Evolutionary conservation across 176 grass and related monocot species (phyloP), one percentile per base, ranked within the genome.

Genomic region (Lolium rigidum): DNA sequence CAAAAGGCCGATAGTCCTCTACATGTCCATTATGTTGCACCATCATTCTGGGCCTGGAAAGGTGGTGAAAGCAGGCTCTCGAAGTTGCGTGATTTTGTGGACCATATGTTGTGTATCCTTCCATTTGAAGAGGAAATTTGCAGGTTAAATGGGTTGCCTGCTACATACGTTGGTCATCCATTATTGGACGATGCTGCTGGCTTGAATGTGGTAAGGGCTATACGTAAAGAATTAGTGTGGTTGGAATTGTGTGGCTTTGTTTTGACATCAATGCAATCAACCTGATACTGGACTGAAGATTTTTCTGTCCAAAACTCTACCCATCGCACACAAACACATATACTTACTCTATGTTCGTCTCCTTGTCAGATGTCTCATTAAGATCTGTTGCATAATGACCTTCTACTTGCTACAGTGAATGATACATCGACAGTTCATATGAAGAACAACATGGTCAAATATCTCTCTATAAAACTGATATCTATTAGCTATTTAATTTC

Each of bases 11-110:
- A 38, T 21, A 66, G 20, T 49, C 90, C 93, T 90, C 54, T 95
- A 58, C 90, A 94, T 90, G 74, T 98, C 78, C 96, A 98, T 84
- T 98, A 98, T 86, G 93, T 95, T 79, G 92, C 96, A 31, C 96
- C 96, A 1, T 95, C 96, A 87, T 98, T 98, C 85, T 98, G 93
- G 96, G 96, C 96, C 74, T 98, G 93, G 96, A 98, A 95, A 92
- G 88, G 84, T 26, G 93, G 96, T 83, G 96, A 98, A 94, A 88
- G 83, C 31, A 95, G 96, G 84, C 91, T 98, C 46, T 75, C 62
- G 25, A 81, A 84, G 41, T 78, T 98, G 74, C 37, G 35, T 47
- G 52, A 61, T 80, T 94, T 95, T 79, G 88, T 98, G 80, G 96
- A 98, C 74, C 96, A 98, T 84, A 73, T 98, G 72, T 76, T 98